These are phyloP conservation scores for Carex myosuroides DNA, from an alignment of 176 grass and related monocot species.

Conservation along the genomic window DNA sequence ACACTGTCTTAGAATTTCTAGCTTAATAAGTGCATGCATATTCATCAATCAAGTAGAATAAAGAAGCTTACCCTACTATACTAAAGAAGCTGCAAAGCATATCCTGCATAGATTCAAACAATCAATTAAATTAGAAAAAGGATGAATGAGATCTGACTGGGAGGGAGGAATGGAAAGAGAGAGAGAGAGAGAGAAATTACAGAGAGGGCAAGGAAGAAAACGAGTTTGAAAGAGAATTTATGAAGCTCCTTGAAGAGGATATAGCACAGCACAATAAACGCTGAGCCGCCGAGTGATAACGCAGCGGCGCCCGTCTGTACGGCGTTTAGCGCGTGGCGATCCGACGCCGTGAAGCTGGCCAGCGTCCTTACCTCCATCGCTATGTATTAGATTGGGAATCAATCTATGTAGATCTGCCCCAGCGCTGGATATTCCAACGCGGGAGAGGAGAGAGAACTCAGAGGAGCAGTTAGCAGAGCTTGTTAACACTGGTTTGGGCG, in stretches of 20 bases:
- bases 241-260: conserved; percentile 92
- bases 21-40: too few species aligned
- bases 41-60: neutral
- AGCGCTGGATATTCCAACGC: neutral
- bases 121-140: too few species aligned
- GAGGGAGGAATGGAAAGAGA: neutral
- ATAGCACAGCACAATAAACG: conserved; percentile 96
- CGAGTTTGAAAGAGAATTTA: conserved; percentile 98
- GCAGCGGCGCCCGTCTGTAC: conserved; percentile 54
- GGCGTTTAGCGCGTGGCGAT: conserved; percentile 40
- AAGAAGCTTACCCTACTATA: conserved; percentile 65
- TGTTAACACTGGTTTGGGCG: too few species aligned
- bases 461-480: too few species aligned
- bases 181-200: conserved; percentile 25
- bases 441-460: too few species aligned
- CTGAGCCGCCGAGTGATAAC: conserved; percentile 71
- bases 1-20: too few species aligned
- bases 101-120: conserved; percentile 39
- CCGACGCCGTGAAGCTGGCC: conserved; percentile 28
- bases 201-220: conserved; percentile 87
- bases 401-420: neutral
- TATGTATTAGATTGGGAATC: too few species aligned
- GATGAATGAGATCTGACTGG: too few species aligned
- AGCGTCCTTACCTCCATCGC: neutral
- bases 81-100: conserved; percentile 98